phyloP scores from a whole-genome alignment of 2,329 filamentous ascomycete genomes.

The Cladosporium sp. region DNA sequence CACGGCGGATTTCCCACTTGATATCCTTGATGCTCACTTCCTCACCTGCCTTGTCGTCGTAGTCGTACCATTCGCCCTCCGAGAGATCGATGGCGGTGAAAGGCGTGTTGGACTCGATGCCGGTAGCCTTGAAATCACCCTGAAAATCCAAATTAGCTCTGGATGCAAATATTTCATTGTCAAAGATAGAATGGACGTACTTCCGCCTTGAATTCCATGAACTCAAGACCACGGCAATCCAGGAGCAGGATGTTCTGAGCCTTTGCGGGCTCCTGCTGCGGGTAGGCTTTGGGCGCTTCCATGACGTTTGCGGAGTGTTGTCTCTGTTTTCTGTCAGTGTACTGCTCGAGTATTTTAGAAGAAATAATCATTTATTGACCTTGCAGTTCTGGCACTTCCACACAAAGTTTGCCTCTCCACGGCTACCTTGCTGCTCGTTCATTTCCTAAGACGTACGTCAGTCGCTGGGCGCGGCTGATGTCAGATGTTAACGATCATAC shows the following conservation, averaged over 20 bases:
- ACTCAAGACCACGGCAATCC: conserved; percentile 92
- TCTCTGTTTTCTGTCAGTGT: conserved; percentile 52
- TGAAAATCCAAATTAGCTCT: conserved; percentile 39
- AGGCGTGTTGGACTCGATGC: conserved; percentile 74
- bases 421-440: conserved; percentile 88
- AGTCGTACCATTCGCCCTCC: conserved; percentile 97
- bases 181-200: conserved; percentile 49
- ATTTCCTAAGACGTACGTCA: conserved; percentile 60
- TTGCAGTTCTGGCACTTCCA: conserved; percentile 99
- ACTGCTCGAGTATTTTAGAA: conserved; percentile 24
- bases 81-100: conserved; percentile 79
- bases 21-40: conserved; percentile 91
- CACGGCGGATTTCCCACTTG: conserved; percentile 79
- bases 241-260: conserved; percentile 80
- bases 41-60: conserved; percentile 88
- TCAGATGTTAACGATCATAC: conserved; percentile 53
- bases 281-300: conserved; percentile 69
- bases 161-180: too few relatives aligned
- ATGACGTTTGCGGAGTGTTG: conserved; percentile 86
- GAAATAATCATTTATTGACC: conserved; percentile 49
- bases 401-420: conserved; percentile 98
- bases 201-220: conserved; percentile 86
- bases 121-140: conserved; percentile 89
- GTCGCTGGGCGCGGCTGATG: not conserved
- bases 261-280: conserved; percentile 70